Evolutionary conservation across 208 protist species (phyloP).

Genomic region (Naegleria lovaniensis): DNA sequence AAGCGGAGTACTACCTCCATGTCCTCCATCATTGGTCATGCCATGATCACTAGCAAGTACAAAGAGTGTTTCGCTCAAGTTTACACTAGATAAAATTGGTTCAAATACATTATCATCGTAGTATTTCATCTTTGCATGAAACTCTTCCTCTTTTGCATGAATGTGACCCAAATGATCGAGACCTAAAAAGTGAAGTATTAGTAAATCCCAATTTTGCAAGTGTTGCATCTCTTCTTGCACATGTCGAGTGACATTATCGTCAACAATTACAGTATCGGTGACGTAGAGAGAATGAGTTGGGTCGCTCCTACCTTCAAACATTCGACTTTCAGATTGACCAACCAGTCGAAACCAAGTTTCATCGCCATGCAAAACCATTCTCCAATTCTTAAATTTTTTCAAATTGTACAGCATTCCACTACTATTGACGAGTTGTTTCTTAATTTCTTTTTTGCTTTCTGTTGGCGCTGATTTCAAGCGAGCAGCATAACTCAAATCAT

Average conservation of each 20-base stretch:
- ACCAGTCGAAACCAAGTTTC: slow-evolving; percentile 26
- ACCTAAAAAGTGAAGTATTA: slow-evolving; percentile 70
- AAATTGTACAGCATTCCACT: neutral
- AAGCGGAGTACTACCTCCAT: slow-evolving; percentile 51
- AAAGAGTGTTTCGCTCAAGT: slow-evolving; percentile 48
- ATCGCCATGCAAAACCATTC: slow-evolving; percentile 28
- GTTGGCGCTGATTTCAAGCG: neutral
- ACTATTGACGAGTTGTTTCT: neutral
- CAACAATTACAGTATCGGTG: slow-evolving; percentile 27
- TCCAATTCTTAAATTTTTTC: neutral
- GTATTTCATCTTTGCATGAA: neutral
- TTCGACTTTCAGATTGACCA: no score
- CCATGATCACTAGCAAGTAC: slow-evolving; percentile 68
- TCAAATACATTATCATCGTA: neutral
- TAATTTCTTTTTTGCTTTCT: neutral
- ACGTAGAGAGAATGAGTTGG: slow-evolving; percentile 26
- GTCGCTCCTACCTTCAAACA: neutral
- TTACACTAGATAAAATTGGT: neutral
- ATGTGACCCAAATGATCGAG: slow-evolving; percentile 72
- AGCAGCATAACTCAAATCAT: neutral
- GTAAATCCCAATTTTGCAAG: slow-evolving; percentile 42
- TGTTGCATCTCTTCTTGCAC: neutral
- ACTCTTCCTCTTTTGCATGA: slow-evolving; percentile 37
- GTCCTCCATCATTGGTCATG: slow-evolving; percentile 66
- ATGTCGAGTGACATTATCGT: slow-evolving; percentile 32